Evolutionary conservation across 768 basidiomycete species (phyloP), one percentile per base, ranked within the genome.

Genomic region (Pisolithus microcarpus): DNA sequence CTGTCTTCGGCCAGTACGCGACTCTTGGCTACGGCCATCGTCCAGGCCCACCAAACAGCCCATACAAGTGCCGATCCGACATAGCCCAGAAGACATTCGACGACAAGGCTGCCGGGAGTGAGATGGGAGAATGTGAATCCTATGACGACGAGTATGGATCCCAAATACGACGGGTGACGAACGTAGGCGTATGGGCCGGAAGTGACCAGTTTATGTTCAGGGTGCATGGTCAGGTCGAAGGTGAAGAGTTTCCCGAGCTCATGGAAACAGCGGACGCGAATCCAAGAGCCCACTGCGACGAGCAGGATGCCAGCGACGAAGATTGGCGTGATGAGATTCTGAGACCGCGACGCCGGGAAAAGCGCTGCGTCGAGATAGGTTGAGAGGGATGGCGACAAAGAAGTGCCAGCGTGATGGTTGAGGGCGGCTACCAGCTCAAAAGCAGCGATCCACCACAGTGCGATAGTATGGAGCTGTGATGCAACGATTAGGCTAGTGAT

Each of bases 201-300:
- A 3, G 77, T 79, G 54, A 81, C 65, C 42, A 81, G 70, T 44
- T 63, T 70, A 64, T 82, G 80, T 30, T 67, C 61, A 2, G 78
- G 77, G 49, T 75, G 76, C 38, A 81, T 61, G 43, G 78, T 78
- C 44, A 82, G 71, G 57, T 80, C 79, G 60, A 80, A 81, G 0
- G 80, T 81, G 67, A 82, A 82, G 50, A 80, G 64, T 1, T 69
- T 60, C 2, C 79, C 80, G 19, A 81, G 75, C 21, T 75, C 70
- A 49, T 63, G 67, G 72, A 78, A 81, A 57, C 79, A 80, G 55
- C 70, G 74, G 16, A 79, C 60, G 37, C 79, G 77, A 55, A 80
- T 72, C 61, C 72, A 68, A 52, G 72, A 65, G 2, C 78, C 79
- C 1, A 72, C 56, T 4, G 71, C 56, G 50, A 73, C 72, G 21